phyloP scores from a whole-genome alignment of 495 filamentous ascomycete genomes.

The Venustampulla echinocandica region DNA sequence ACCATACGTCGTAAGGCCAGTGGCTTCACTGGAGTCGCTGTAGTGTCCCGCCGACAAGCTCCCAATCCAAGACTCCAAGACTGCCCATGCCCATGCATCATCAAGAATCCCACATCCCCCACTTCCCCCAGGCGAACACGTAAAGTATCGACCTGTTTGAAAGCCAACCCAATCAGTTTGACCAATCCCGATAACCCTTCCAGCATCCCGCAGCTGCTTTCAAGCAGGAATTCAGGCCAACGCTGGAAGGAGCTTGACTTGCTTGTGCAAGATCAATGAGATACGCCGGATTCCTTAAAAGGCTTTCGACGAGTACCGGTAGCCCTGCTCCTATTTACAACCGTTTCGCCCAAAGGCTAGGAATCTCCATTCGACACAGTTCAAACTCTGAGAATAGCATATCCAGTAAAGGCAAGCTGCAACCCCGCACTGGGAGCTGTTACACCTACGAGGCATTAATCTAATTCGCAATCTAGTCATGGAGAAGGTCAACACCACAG shows the following conservation, averaged over 20 bases:
- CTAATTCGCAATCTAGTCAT: slow-evolving; percentile 42
- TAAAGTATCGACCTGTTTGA: too few species aligned
- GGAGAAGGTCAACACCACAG: slow-evolving; percentile 74
- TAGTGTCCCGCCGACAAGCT: neutral
- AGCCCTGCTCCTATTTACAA: neutral
- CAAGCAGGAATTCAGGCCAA: neutral
- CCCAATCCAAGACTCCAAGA: neutral
- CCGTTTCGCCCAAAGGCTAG: slow-evolving; percentile 6
- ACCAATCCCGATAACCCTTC: neutral
- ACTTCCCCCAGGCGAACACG: too few species aligned
- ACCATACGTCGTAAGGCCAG: too few species aligned
- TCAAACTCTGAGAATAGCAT: slow-evolving; percentile 3
- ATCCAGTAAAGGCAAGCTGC: slow-evolving; percentile 7
- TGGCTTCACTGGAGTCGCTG: too few species aligned
- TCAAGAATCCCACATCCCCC: too few species aligned
- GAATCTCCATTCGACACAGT: slow-evolving; percentile 18
- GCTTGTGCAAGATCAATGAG: slow-evolving; percentile 12
- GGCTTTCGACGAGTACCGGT: slow-evolving; percentile 5
- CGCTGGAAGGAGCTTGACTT: neutral
- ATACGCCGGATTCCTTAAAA: slow-evolving; percentile 14
- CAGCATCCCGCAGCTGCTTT: neutral
- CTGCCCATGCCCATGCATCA: too few species aligned
- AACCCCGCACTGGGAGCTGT: neutral
- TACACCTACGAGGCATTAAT: slow-evolving; percentile 12
- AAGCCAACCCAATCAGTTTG: too few species aligned